Base-by-base conservation (phyloP, 2,329 filamentous ascomycete genomes). In the Intubia oerlemansii region DNA sequence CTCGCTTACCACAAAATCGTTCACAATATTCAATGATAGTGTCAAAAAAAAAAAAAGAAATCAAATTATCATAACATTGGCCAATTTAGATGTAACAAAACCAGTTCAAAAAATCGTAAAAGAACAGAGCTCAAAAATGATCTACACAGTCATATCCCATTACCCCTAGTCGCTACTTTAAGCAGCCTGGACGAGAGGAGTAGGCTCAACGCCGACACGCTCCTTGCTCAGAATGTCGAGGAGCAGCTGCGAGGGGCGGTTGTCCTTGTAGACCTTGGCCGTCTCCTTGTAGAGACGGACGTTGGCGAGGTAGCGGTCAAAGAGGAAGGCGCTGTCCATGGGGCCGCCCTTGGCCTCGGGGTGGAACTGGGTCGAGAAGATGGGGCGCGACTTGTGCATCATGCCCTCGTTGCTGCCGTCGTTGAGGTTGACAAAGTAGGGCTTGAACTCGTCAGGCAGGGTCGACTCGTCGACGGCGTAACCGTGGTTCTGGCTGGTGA, bases 341-440 rank as follows among this genome's bases (percentile, higher is more conserved):
- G 88, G 88, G 31, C 88, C 88, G 35, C 88, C 88, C 63, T 92
- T 92, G 41, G 88, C 88, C 57, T 98, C 88, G 11, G 88, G 88
- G 49, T 98, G 88, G 71, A 98, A 98, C 54, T 98, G 88, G 15
- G 84, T 92, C 38, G 79, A 85, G 66, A 98, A 95, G 50, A 98
- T 98, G 37, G 88, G 88, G 20, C 85, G 79, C 33, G 78, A 77
- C 56, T 77, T 82, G 66, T 98, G 88, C 49, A 93, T 82, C 70
- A 98, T 81, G 34, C 78, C 85, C 61, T 98, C 88, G 52, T 98
- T 98, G 52, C 77, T 85, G 36, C 82, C 80, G 47, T 98, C 88
- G 54, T 95, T 98, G 40, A 95, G 62, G 62, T 98, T 95, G 53
- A 91, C 75, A 50, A 95, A 98, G 64, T 91, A 95, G 52, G 92